Evolutionary conservation across 176 grass and related monocot genomes (phyloP).

Genomic region (Musa beccarii): DNA sequence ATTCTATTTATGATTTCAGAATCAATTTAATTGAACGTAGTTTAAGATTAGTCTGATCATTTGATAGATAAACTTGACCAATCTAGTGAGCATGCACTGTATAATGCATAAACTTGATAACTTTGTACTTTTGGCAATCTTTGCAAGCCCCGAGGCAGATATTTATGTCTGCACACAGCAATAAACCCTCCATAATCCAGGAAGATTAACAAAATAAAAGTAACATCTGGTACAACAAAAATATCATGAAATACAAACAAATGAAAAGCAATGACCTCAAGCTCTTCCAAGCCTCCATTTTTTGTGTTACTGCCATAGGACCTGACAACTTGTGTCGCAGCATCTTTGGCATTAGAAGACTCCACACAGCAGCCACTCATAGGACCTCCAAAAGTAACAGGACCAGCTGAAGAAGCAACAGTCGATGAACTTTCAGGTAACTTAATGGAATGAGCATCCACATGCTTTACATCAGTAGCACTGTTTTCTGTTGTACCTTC

Average conservation of each 20-base stretch:
- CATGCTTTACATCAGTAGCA: not conserved
- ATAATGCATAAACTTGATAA: too few species aligned
- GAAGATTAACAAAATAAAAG: slow-evolving; percentile 7
- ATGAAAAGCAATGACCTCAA: slow-evolving; percentile 49
- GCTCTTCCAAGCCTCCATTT: slow-evolving; percentile 49
- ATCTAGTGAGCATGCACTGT: too few species aligned
- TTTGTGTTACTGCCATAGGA: slow-evolving; percentile 24
- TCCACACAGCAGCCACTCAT: slow-evolving; percentile 17
- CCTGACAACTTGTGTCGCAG: slow-evolving; percentile 26
- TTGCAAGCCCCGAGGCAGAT: too few species aligned
- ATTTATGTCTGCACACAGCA: too few species aligned
- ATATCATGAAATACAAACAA: not conserved
- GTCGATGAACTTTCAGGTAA: slow-evolving; percentile 18
- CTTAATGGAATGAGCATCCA: not conserved
- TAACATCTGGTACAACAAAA: slow-evolving; percentile 14
- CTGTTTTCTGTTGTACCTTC: not conserved
- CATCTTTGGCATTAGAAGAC: slow-evolving; percentile 22
- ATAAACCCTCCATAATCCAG: not conserved
- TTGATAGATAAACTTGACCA: too few species aligned
- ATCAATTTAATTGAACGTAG: not conserved
- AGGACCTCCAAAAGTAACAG: not conserved
- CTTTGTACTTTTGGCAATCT: too few species aligned
- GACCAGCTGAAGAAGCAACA: slow-evolving; percentile 23
- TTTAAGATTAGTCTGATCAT: too few species aligned
- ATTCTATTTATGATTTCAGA: not conserved